Base-by-base conservation (phyloP, 257 asterid species). In the Thymus quinquecostatus region DNA sequence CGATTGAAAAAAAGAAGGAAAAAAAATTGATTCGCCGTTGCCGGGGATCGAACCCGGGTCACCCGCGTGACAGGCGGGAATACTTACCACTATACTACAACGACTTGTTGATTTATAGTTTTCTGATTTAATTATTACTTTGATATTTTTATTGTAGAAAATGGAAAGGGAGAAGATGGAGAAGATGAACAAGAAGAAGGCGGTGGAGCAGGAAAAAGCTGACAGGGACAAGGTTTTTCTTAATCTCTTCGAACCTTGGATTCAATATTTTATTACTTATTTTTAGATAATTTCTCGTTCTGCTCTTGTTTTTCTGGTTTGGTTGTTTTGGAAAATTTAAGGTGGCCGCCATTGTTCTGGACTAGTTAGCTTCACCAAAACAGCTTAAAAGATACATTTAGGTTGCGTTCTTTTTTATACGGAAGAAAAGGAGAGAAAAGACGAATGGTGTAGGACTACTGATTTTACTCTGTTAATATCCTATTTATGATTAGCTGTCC, bases 31-130 rank as follows among this genome's bases (percentile, higher is more conserved):
- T 21, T 0, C 86, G 95, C 95, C 95, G 89, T 75, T 88, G 96
- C 91, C 88, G 95, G 96, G 96, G 97, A 88, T 88, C 92, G 95
- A 92, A 89, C 95, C 95, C 92, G 92, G 95, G 97, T 92, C 91
- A 75, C 92, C 91, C 89, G 95, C 90, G 95, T 88, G 90, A 88
- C 97, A 88, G 96, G 95, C 91, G 88, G 90, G 90, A 82, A 86
- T 92, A 88, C 97, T 90, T 10, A 90, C 91, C 97, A 86, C 98
- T 92, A 88, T 86, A 88, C 57, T 64, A 64, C 69, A 47, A 60
- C 50, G 49, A 60, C 50, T 36, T 12, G 1, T 11, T 49, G 3
- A 4, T 4, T 38, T 38, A 7, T 38, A 1, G 8, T 0, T 38
- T 38, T 4, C 1, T 36, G 2, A 36, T 36, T 1, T 1, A 2